These are phyloP conservation scores for Pleurotus pulmonarius DNA, from an alignment of 768 basidiomycete genomes.

Conservation along the genomic window DNA sequence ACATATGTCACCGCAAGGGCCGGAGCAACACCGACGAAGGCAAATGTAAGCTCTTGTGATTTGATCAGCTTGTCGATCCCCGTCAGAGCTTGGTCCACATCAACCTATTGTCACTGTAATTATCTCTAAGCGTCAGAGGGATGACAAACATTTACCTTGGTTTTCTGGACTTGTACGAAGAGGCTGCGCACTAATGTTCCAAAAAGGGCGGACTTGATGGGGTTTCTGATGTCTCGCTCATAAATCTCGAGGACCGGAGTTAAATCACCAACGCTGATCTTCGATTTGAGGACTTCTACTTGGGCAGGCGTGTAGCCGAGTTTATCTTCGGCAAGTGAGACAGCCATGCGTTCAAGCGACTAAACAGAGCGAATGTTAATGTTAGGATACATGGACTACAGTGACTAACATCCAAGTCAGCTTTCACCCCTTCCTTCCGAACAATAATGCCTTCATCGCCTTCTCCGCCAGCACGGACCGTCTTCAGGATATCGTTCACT, in stretches of 20 bases:
- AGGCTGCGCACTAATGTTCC: constrained; percentile 82
- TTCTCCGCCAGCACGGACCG: constrained; percentile 79
- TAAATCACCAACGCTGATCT: constrained; percentile 77
- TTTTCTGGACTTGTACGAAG: constrained; percentile 93
- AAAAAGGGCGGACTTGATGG: constrained; percentile 72
- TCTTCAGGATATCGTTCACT: constrained; percentile 74
- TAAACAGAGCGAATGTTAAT: constrained; percentile 23
- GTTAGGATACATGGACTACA: background rate
- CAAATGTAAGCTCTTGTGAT: constrained; percentile 94
- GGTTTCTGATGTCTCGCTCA: constrained; percentile 89
- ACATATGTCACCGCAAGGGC: constrained; percentile 79
- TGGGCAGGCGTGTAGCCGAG: constrained; percentile 61
- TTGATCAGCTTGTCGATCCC: constrained; percentile 93
- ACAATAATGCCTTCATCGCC: constrained; percentile 61
- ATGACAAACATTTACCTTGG: constrained; percentile 54
- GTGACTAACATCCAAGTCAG: constrained; percentile 72
- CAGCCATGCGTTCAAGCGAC: constrained; percentile 92
- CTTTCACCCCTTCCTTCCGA: constrained; percentile 73
- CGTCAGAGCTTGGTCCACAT: constrained; percentile 83
- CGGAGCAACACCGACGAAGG: constrained; percentile 94
- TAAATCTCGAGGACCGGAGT: constrained; percentile 85
- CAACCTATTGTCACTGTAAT: constrained; percentile 53
- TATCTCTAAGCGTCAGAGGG: background rate
- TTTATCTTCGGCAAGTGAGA: constrained; percentile 80
- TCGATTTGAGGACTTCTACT: constrained; percentile 58